Conservation (phyloP, 441 rosid genomes). For the Euphorbia schlechtendalii region DNA sequence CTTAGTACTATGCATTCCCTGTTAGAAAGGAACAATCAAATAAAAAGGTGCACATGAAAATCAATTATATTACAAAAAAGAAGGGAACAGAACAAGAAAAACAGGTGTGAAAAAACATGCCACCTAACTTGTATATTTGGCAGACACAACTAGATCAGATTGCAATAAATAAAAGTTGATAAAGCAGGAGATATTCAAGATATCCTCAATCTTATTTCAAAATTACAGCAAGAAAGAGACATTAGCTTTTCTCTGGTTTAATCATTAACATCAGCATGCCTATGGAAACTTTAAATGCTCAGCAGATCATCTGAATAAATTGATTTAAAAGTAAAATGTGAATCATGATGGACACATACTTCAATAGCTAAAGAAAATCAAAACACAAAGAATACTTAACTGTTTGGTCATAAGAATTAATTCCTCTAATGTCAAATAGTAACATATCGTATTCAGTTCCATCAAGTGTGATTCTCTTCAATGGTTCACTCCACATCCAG, state of each 20-base stretch:
- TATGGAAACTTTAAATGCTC: background rate
- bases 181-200: background rate
- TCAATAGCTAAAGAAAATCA: background rate
- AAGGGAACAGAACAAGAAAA: background rate
- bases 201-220: background rate
- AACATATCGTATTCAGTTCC: slow-evolving; percentile 77
- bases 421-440: slow-evolving; percentile 79
- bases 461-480: slow-evolving; percentile 76
- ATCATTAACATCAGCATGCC: background rate
- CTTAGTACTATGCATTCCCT: slow-evolving; percentile 90
- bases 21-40: slow-evolving; percentile 11
- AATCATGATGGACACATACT: background rate
- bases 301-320: too few relatives aligned
- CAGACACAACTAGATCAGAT: background rate
- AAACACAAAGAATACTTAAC: slow-evolving; percentile 31
- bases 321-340: background rate
- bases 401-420: slow-evolving; percentile 78
- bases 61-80: too few relatives aligned
- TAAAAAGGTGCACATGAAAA: too few relatives aligned
- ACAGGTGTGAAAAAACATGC: too few relatives aligned
- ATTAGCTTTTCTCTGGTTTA: background rate
- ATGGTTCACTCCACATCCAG: slow-evolving; percentile 88
- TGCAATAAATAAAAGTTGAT: background rate
- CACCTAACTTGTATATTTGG: background rate
- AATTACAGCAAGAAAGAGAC: background rate